phyloP scores from a whole-genome alignment of 352 stramenopile genomes.

The Phytophthora kernoviae region DNA sequence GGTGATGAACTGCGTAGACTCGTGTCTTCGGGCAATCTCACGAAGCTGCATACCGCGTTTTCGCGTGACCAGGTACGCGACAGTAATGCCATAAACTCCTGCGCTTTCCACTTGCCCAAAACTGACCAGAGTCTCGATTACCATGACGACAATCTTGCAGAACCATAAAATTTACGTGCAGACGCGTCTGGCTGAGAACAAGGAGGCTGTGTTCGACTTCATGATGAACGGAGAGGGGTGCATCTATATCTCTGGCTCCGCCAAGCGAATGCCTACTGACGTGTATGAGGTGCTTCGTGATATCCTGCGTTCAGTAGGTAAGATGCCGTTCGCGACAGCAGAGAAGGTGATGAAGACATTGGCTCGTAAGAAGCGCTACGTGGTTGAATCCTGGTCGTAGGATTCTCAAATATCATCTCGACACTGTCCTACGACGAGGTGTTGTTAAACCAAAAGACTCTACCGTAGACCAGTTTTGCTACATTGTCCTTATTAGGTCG shows the following conservation, averaged over 20 bases:
- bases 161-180: conserved; percentile 93
- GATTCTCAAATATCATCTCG: not conserved
- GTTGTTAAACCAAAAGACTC: not conserved
- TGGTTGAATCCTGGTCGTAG: conserved; percentile 88
- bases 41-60: conserved; percentile 86
- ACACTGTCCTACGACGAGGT: not conserved
- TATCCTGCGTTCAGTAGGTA: conserved; percentile 78
- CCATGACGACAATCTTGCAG: conserved; percentile 29
- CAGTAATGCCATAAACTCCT: not conserved
- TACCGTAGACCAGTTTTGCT: not conserved
- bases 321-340: conserved; percentile 65
- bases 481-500: not conserved
- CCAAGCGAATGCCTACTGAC: conserved; percentile 92
- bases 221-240: conserved; percentile 66
- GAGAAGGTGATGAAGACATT: conserved; percentile 80
- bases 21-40: conserved; percentile 56
- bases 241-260: conserved; percentile 89
- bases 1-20: conserved; percentile 71
- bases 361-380: conserved; percentile 78
- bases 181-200: conserved; percentile 84
- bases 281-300: conserved; percentile 90
- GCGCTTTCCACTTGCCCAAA: not conserved
- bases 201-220: conserved; percentile 69
- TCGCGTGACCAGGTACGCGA: conserved; percentile 82
- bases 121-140: not conserved